Base-by-base conservation (phyloP, 768 basidiomycete species). In the Hericium erinaceus region DNA sequence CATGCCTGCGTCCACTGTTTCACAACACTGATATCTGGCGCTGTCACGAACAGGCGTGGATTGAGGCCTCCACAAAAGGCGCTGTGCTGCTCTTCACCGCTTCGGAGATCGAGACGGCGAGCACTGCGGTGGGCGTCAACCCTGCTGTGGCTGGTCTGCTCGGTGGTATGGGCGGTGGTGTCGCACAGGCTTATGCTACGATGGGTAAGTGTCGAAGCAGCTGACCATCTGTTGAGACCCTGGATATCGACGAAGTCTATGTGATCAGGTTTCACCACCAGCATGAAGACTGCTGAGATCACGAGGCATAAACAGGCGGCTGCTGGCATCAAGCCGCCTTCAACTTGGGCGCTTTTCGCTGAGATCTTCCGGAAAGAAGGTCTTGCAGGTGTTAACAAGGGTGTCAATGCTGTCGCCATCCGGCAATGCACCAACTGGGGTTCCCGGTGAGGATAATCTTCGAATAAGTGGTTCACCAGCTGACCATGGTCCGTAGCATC, bases 201-300 rank as follows among this genome's bases (percentile, higher is more conserved):
- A 98, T 99, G 95, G 97, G 97, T 95, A 67, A 69, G 87, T 79
- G 28, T 61, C 59, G 37, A 33, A 26, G 16, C 16, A 22, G 50
- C 10, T 3, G 20, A 56, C 57, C 24, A 16, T 44, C 40, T 48
- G 48, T 49, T 49, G 39, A 52, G 26, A 16, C 44, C 39, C 50
- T 54, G 54, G 41, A 26, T 58, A n/a, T 52, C 48, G 22, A n/a
- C n/a, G 26, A 16, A 24, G 15, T 37, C 12, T 56, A 33, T 33
- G 8, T 33, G 33, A 39, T 41, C 63, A 97, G 94, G 95, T 65
- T 93, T 98, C 77, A 95, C 93, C 74, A 98, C 95, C 46, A 97
- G 93, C 73, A 99, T 99, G 97, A 99, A 99, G 75, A 99, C 97
- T 20, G 97, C 83, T 61, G 94, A 95, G 73, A 98, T 98, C 64